Conservation (phyloP, 495 filamentous ascomycete genomes). For the Aspergillus mulundensis region DNA sequence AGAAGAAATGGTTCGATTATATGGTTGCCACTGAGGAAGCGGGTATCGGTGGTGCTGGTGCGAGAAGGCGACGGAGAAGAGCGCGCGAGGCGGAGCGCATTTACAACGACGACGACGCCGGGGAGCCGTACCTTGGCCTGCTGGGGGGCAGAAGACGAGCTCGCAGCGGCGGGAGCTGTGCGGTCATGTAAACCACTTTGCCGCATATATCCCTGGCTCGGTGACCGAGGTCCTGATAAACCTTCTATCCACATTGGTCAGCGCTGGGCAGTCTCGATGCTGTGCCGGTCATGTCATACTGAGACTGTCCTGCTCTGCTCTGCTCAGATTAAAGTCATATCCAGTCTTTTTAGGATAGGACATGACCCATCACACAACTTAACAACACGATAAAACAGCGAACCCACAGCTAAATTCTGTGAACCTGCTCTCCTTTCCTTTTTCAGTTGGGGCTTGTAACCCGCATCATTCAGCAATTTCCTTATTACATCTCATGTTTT, state of each 20-base stretch:
- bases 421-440: constrained; percentile 5
- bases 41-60: constrained; percentile 60
- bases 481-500: not conserved
- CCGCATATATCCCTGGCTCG: not conserved
- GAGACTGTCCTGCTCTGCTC: not conserved
- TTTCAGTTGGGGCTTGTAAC: not conserved
- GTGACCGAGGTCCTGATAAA: constrained; percentile 18
- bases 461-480: not conserved
- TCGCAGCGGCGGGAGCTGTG: constrained; percentile 49
- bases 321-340: not conserved
- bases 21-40: constrained; percentile 91
- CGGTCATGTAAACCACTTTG: constrained; percentile 43
- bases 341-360: too few species aligned
- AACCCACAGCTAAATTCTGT: not conserved
- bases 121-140: constrained; percentile 36
- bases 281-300: constrained; percentile 17
- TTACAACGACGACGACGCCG: constrained; percentile 72
- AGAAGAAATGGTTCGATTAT: constrained; percentile 88
- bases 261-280: constrained; percentile 2
- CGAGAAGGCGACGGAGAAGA: constrained; percentile 64
- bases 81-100: constrained; percentile 71
- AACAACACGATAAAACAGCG: constrained; percentile 11
- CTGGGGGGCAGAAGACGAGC: constrained; percentile 44
- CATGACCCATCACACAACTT: constrained; percentile 5
- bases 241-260: not conserved